Base-by-base conservation (phyloP, 345 rosid species). In the Eucalyptus curtisii region DNA sequence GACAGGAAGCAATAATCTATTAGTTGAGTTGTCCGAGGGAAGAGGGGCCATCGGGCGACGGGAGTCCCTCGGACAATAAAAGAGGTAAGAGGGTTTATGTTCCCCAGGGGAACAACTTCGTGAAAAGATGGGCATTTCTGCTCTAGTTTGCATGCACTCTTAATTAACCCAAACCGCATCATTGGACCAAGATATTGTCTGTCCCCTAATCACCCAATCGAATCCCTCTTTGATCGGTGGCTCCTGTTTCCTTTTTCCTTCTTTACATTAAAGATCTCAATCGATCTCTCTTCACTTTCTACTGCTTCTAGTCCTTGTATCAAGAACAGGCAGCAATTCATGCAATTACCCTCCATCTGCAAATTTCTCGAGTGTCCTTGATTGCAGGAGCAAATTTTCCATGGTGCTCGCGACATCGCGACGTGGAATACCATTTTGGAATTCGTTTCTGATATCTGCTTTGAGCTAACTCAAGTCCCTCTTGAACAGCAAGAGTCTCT, bases 71-170 rank as follows among this genome's bases (percentile, higher is more conserved):
- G n/a, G 80, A 50, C 80, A 86, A 50, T 86, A 64, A 87, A 25
- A 24, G 42, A 55, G 86, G 81, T 20, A 76, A 14, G 31, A 42
- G 37, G 79, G 86, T 16, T 88, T 84, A 42, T 88, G 89, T 87
- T 88, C 89, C 89, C 90, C 71, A 45, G 79, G 88, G 85, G 66
- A 90, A 88, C 90, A 87, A 85, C 91, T 89, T 47, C 85, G 33
- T 68, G 86, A 68, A 85, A 87, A 68, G 88, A 85, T 52, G 48
- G 22, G 86, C 44, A 61, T 66, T 86, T 2, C 84, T 40, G 84
- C 85, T 30, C n/a, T 30, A 11, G 30, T 57, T 44, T 85, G 76
- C 86, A 76, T 76, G 84, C 84, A 20, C 86, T 76, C 57, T 42
- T 85, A 80, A 45, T 85, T 76, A 33, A 48, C 30, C 31, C 61